Conservation (phyloP, 345 rosid species). For the Punica granatum region DNA sequence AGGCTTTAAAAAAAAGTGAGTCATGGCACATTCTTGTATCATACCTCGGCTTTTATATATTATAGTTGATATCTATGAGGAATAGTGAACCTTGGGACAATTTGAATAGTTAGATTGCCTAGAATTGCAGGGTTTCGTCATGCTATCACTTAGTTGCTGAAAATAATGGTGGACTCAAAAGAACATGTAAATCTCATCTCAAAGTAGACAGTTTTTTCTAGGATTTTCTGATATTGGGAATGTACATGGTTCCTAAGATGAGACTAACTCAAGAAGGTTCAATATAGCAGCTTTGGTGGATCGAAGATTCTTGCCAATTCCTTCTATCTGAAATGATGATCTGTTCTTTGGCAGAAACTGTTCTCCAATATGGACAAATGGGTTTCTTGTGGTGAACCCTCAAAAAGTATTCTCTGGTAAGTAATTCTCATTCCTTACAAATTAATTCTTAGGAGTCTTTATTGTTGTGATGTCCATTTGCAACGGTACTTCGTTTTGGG, state of each 20-base stretch:
- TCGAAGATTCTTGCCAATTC: not conserved
- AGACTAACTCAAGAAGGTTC: not conserved
- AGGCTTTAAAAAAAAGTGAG: too few relatives aligned
- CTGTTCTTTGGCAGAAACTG: conserved; percentile 44
- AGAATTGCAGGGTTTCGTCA: not conserved
- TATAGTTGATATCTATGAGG: too few relatives aligned
- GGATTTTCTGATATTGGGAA: not conserved
- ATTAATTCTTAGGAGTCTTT: not conserved
- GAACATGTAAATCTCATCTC: not conserved
- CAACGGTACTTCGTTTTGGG: not conserved
- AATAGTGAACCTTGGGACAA: not conserved
- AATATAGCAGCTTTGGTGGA: not conserved
- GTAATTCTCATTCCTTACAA: conserved; percentile 10
- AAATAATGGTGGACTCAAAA: not conserved
- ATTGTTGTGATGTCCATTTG: not conserved
- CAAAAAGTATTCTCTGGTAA: conserved; percentile 63
- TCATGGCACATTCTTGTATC: too few relatives aligned
- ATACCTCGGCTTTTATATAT: too few relatives aligned
- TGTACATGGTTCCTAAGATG: not conserved
- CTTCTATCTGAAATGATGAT: conserved; percentile 8
- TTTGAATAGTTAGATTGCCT: not conserved
- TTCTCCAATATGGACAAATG: conserved; percentile 70
- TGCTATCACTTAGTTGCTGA: not conserved
- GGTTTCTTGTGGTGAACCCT: conserved; percentile 72
- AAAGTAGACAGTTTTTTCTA: not conserved